A percentile compares a stretch with the other conserved stretches of the same genome.
These are phyloP conservation scores for Shiraia bambusicola DNA, from an alignment of 2,329 filamentous ascomycete species.

Conservation along the genomic window DNA sequence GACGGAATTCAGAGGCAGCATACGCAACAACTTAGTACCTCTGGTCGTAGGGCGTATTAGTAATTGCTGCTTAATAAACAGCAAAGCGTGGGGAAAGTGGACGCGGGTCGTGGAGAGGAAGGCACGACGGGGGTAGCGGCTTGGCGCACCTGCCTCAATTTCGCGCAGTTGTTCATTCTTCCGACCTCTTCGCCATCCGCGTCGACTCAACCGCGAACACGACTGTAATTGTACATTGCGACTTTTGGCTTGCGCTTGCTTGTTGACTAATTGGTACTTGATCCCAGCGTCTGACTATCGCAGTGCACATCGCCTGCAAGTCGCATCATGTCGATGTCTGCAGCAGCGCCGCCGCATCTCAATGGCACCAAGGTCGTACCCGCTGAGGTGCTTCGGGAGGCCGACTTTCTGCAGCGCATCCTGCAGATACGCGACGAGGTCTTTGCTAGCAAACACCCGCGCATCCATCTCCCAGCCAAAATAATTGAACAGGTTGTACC, in stretches of 20 bases:
- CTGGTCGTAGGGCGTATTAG: too few relatives aligned
- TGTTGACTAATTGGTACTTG: constrained; percentile 21
- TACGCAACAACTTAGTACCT: too few relatives aligned
- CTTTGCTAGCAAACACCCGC: constrained; percentile 71
- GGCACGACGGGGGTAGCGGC: constrained; percentile 22
- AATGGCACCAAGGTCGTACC: constrained; percentile 42
- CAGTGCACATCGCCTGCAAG: constrained; percentile 23
- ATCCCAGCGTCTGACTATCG: constrained; percentile 18
- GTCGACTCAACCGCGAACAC: constrained; percentile 24
- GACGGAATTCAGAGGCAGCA: too few relatives aligned
- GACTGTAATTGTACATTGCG: constrained; percentile 31
- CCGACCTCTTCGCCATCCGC: constrained; percentile 28
- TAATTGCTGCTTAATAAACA: too few relatives aligned
- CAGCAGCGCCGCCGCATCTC: constrained; percentile 29
- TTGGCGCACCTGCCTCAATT: constrained; percentile 11
- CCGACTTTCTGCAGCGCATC: constrained; percentile 70
- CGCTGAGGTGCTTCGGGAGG: constrained; percentile 46
- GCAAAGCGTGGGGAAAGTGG: too few relatives aligned
- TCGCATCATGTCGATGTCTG: constrained; percentile 35
- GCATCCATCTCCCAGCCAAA: constrained; percentile 59
- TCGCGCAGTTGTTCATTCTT: constrained; percentile 12
- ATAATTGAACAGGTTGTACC: constrained; percentile 49
- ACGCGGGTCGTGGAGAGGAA: neutral
- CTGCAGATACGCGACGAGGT: constrained; percentile 78
- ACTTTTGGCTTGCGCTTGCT: constrained; percentile 16